phyloP scores from a whole-genome alignment of 2,329 filamentous ascomycete genomes.

The Epichloe baconii region DNA sequence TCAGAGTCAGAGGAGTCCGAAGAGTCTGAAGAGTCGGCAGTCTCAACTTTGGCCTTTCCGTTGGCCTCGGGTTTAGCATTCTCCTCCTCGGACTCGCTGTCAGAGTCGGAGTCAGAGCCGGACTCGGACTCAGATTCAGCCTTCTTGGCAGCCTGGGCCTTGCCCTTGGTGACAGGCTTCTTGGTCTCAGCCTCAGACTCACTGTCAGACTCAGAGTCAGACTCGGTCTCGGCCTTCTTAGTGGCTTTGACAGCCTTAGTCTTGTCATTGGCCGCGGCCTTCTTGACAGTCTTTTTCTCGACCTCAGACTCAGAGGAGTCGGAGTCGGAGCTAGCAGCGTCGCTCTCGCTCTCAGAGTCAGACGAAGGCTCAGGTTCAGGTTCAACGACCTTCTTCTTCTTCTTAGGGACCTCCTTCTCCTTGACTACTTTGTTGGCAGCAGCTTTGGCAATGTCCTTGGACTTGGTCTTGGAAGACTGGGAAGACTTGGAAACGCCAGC shows the following conservation, averaged over 20 bases:
- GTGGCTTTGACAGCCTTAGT: constrained; percentile 14
- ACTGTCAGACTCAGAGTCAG: constrained; percentile 20
- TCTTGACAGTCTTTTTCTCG: constrained; percentile 17
- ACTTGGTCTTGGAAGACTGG: constrained; percentile 51
- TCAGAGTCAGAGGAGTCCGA: constrained; percentile 17
- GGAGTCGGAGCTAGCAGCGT: constrained; percentile 10
- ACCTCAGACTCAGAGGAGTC: constrained; percentile 22
- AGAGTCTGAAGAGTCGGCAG: constrained; percentile 20
- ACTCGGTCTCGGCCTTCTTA: constrained; percentile 15
- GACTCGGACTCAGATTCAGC: constrained; percentile 19
- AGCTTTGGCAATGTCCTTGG: constrained; percentile 53
- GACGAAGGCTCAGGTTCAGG: constrained; percentile 29
- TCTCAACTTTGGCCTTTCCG: constrained; percentile 11
- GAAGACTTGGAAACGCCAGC: constrained; percentile 55
- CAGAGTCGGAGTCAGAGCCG: constrained; percentile 22
- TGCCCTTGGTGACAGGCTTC: constrained; percentile 10
- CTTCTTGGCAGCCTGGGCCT: constrained; percentile 10
- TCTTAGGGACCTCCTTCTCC: constrained; percentile 34
- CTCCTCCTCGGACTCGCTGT: constrained; percentile 26
- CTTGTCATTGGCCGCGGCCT: constrained; percentile 11
- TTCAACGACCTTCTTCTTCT: constrained; percentile 32
- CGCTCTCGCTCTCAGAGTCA: constrained; percentile 22
- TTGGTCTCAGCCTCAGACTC: constrained; percentile 24
- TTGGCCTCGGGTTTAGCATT: constrained; percentile 14
- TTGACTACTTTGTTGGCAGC: constrained; percentile 35